Evolutionary conservation across 2,329 filamentous ascomycete species (phyloP).

Genomic region (Fusarium gaditjirri): DNA sequence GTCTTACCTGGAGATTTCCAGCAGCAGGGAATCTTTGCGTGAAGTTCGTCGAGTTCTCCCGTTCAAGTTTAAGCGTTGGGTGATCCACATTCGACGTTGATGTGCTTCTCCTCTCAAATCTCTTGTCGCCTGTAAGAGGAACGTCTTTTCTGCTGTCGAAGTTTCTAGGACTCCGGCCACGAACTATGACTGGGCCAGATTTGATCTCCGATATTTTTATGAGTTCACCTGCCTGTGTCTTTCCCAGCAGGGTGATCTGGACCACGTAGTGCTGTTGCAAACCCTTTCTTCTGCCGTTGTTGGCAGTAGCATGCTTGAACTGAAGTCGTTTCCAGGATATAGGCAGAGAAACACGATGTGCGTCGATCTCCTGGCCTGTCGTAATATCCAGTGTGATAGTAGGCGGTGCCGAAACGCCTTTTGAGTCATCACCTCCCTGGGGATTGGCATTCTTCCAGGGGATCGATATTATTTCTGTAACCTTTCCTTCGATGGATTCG

Average conservation of each 20-base stretch:
- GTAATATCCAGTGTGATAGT: slow-evolving; percentile 65
- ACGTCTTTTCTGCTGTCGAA: slow-evolving; percentile 92
- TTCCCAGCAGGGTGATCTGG: slow-evolving; percentile 83
- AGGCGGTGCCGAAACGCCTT: slow-evolving; percentile 62
- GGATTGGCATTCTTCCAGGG: slow-evolving; percentile 88
- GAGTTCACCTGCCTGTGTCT: slow-evolving; percentile 73
- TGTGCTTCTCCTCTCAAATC: slow-evolving; percentile 58
- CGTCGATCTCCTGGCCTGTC: slow-evolving; percentile 76
- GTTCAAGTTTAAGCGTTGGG: slow-evolving; percentile 48
- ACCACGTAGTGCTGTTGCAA: slow-evolving; percentile 96
- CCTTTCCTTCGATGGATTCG: slow-evolving; percentile 91
- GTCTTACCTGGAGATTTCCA: slow-evolving; percentile 50
- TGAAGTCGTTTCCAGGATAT: slow-evolving; percentile 95
- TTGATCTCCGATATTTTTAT: slow-evolving; percentile 84
- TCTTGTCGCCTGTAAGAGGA: slow-evolving; percentile 70
- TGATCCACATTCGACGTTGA: slow-evolving; percentile 47
- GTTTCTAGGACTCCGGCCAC: slow-evolving; percentile 90
- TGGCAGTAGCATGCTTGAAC: slow-evolving; percentile 95
- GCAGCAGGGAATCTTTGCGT: slow-evolving; percentile 49
- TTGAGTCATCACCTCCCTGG: slow-evolving; percentile 61
- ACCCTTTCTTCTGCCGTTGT: slow-evolving; percentile 93
- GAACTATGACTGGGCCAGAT: slow-evolving; percentile 93
- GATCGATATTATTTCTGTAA: slow-evolving; percentile 94
- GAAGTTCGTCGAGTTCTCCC: slow-evolving; percentile 46
- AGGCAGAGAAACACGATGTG: slow-evolving; percentile 80